Evolutionary conservation across 1,284 basidiomycete species (phyloP), one percentile per base, ranked within the genome.

Genomic region (Coriolopsis trogii): DNA sequence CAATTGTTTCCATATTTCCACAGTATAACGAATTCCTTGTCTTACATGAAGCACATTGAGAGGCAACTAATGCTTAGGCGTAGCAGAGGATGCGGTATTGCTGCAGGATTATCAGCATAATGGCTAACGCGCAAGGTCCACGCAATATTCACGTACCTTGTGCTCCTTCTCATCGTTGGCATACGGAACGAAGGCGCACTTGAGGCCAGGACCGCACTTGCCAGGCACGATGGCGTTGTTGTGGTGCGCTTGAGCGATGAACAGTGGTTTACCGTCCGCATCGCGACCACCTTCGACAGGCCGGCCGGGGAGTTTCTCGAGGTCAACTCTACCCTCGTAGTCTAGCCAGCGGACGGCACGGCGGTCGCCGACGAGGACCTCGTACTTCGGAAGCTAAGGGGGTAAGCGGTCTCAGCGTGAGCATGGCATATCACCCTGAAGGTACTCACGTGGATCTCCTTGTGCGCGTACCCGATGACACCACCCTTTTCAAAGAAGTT

Each of bases 201-300:
- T 75, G 44, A 84, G 75, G 47, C 76, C 70, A 59, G 76, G 72
- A 60, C 80, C 79, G 26, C 75, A 76, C 69, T 89, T 90, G 9
- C 87, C 87, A 7, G 87, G 84, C 60, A 83, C 76, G 30, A 78
- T 70, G 5, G 74, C 75, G 21, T 69, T 73, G 18, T 81, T 71
- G 67, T 84, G 66, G 21, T 73, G 71, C 1, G 80, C 87, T 59
- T 81, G 78, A 5, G 78, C 82, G 53, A 90, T 73, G 66, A 77
- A 89, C 13, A 89, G 71, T 4, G 74, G 75, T 3, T 75, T 73
- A n/a, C 84, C 85, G 49, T 85, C 74, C 23, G 73, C 72, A 62
- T 89, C 87, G 33, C 69, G 73, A 2, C 88, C 88, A 45, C 83
- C 87, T 56, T 89, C 85, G 33, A 90, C 82, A 1, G 85, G 84